These are phyloP conservation scores for Penicillium paneum DNA, from an alignment of 2,329 filamentous ascomycete genomes.

Conservation along the genomic window DNA sequence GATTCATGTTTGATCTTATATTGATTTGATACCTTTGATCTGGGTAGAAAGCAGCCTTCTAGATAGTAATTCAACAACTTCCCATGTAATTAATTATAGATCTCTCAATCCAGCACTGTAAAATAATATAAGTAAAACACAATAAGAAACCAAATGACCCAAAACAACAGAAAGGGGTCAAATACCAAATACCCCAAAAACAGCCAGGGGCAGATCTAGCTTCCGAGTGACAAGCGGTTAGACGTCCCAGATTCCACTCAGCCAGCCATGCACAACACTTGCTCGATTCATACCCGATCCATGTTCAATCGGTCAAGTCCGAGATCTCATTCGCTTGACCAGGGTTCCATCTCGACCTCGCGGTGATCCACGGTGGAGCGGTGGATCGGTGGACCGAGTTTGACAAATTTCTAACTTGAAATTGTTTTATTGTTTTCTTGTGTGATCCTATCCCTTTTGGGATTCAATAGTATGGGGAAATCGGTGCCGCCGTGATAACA, in stretches of 20 bases:
- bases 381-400: constrained; percentile 3
- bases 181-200: background rate
- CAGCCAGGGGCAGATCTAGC: constrained; percentile 19
- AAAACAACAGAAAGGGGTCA: constrained; percentile 6
- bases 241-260: constrained; percentile 20
- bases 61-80: no score
- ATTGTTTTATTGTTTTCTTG: no score
- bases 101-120: background rate
- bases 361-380: background rate
- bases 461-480: constrained; percentile 14
- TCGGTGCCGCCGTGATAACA: constrained; percentile 3
- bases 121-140: background rate
- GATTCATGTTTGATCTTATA: no score
- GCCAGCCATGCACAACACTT: constrained; percentile 28
- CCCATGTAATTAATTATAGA: background rate
- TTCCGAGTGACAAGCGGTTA: constrained; percentile 23
- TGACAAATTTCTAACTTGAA: constrained; percentile 18
- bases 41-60: no score
- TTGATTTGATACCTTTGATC: no score
- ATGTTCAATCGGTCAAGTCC: constrained; percentile 11
- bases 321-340: constrained; percentile 17
- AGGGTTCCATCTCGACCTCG: background rate
- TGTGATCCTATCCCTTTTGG: background rate
- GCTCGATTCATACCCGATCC: constrained; percentile 14
- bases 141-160: no score